Conservation (phyloP, 2,329 filamentous ascomycete species). For the Trichoderma simmonsii region DNA sequence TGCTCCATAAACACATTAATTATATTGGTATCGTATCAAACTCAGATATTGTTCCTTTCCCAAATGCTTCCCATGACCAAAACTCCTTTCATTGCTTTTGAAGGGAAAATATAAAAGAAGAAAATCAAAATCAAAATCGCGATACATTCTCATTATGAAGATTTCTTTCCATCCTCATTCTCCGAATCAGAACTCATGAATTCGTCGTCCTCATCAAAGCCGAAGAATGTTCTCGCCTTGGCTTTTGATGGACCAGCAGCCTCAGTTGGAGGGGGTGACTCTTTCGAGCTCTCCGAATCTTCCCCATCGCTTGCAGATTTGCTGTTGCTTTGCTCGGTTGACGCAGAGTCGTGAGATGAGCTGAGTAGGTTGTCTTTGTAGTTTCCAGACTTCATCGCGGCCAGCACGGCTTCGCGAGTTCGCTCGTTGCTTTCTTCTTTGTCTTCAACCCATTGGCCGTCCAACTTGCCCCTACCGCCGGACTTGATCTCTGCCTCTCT, state of each 20-base stretch:
- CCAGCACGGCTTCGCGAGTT: constrained; percentile 71
- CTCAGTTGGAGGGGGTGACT: constrained; percentile 48
- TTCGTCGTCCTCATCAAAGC: constrained; percentile 77
- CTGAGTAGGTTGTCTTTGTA: constrained; percentile 59
- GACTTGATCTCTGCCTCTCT: constrained; percentile 79
- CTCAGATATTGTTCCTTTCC: not conserved
- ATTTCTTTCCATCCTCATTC: constrained; percentile 24
- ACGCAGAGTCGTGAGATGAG: constrained; percentile 49
- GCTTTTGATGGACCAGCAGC: constrained; percentile 37
- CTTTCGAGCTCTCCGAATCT: constrained; percentile 42
- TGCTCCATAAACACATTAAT: not conserved
- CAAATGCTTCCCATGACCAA: not conserved
- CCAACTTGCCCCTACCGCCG: constrained; percentile 67
- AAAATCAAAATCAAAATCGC: not conserved
- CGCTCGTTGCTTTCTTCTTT: constrained; percentile 87
- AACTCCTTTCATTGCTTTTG: constrained; percentile 8
- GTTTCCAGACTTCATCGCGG: constrained; percentile 63
- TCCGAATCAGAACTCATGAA: constrained; percentile 64
- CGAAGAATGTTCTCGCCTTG: constrained; percentile 58
- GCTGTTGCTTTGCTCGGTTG: constrained; percentile 31
- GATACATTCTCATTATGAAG: not conserved
- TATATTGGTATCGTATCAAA: constrained; percentile 9
- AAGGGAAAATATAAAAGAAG: not conserved
- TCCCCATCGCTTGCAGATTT: constrained; percentile 36
- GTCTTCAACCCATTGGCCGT: constrained; percentile 92